Evolutionary conservation across 495 filamentous ascomycete genomes (phyloP).

Genomic region (Neurospora pannonica): DNA sequence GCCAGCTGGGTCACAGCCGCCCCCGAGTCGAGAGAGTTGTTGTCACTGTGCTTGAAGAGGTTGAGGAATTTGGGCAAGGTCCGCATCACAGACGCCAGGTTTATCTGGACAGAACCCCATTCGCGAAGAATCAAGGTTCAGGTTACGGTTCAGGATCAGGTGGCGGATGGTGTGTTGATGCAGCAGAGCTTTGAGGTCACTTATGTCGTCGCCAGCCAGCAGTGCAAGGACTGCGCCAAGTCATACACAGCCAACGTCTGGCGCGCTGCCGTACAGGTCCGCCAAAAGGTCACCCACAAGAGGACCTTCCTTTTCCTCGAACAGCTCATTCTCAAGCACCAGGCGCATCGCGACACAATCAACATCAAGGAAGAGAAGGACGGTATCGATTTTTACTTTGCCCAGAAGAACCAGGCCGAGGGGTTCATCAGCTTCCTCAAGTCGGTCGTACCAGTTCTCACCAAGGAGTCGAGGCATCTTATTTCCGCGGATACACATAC

Average conservation of each 20-base stretch:
- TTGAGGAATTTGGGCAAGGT: conserved; percentile 75
- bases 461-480: conserved; percentile 83
- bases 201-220: conserved; percentile 78
- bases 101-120: conserved; percentile 98
- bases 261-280: conserved; percentile 59
- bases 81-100: conserved; percentile 86
- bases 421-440: conserved; percentile 85
- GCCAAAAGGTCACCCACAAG: conserved; percentile 96
- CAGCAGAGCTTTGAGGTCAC: conserved; percentile 93
- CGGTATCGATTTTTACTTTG: conserved; percentile 92
- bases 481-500: conserved; percentile 94
- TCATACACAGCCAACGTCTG: conserved; percentile 86
- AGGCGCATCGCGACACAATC: conserved; percentile 83
- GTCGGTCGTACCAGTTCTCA: conserved; percentile 64
- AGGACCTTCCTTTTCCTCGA: conserved; percentile 94
- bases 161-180: conserved; percentile 67
- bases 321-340: conserved; percentile 89
- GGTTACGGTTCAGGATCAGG: conserved; percentile 73
- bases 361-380: conserved; percentile 94
- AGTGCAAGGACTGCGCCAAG: conserved; percentile 87
- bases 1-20: conserved; percentile 71
- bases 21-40: conserved; percentile 77
- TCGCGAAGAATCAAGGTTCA: conserved; percentile 82
- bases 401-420: conserved; percentile 81
- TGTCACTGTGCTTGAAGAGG: conserved; percentile 80